Percentiles rank a stretch among this genome's conserved stretches.
These are phyloP conservation scores for Sechiopsis laciniata DNA, from an alignment of 306 rosid species.

Conservation along the genomic window DNA sequence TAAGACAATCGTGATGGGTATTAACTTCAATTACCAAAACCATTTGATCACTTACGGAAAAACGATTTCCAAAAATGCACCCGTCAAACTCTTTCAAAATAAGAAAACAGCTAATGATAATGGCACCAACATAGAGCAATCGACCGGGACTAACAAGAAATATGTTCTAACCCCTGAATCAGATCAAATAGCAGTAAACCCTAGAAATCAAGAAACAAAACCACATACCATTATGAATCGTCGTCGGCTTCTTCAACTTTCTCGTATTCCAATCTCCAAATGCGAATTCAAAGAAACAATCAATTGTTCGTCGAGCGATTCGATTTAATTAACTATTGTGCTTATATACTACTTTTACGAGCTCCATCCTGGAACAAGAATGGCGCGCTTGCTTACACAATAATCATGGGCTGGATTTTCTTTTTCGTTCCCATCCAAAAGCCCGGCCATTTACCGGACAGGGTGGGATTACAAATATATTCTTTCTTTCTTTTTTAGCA, in stretches of 20 bases:
- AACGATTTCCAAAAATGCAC: neutral
- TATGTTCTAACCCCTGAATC: neutral
- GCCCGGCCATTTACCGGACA: too few relatives aligned
- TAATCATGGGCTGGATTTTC: too few relatives aligned
- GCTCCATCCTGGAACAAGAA: neutral
- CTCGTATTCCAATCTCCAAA: neutral
- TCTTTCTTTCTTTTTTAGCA: too few relatives aligned
- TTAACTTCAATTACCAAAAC: neutral
- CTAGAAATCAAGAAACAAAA: neutral
- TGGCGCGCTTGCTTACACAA: neutral
- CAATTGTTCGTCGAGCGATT: neutral
- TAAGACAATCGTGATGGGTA: neutral
- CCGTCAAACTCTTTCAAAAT: neutral
- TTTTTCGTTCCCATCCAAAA: too few relatives aligned
- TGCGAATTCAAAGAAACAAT: neutral
- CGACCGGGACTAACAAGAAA: neutral
- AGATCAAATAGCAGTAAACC: neutral
- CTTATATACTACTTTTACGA: neutral
- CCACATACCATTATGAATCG: constrained; percentile 15
- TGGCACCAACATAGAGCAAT: neutral
- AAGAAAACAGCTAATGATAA: neutral
- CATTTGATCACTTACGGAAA: neutral
- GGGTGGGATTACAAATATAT: too few relatives aligned
- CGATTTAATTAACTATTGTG: neutral
- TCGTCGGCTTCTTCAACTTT: constrained; percentile 3